Evolutionary conservation across 2,329 filamentous ascomycete species (phyloP).

Genomic region (Fusarium sp.): DNA sequence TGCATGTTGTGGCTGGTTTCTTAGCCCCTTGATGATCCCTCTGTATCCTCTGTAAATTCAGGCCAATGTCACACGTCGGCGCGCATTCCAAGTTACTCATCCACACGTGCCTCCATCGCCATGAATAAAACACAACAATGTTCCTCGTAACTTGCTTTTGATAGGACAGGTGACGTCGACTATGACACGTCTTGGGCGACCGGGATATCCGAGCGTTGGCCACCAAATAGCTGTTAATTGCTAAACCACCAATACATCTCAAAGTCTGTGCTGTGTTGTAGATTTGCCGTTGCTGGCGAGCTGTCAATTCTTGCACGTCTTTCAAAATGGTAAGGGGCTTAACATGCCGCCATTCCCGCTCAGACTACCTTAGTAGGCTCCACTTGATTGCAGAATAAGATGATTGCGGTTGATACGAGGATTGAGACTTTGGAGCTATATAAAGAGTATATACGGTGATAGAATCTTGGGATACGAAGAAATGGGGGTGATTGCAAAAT

Average conservation of each 20-base stretch:
- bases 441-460: background rate
- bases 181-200: slow-evolving; percentile 12
- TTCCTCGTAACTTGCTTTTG: background rate
- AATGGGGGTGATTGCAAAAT: background rate
- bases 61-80: slow-evolving; percentile 1
- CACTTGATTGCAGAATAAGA: slow-evolving; percentile 21
- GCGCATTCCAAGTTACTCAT: slow-evolving; percentile 1
- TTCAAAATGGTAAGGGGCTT: slow-evolving; percentile 7
- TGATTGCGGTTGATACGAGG: slow-evolving; percentile 13
- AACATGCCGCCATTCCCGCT: slow-evolving; percentile 30
- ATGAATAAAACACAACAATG: slow-evolving; percentile 5
- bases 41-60: background rate
- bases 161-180: slow-evolving; percentile 22
- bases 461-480: background rate
- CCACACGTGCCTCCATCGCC: slow-evolving; percentile 11
- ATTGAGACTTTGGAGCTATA: background rate
- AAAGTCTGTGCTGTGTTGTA: background rate
- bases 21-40: background rate
- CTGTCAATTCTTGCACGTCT: slow-evolving; percentile 13
- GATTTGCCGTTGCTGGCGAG: background rate
- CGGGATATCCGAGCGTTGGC: background rate
- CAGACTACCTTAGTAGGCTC: slow-evolving; percentile 5
- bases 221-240: background rate
- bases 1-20: background rate
- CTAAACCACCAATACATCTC: background rate